Evolutionary conservation across 495 filamentous ascomycete species (phyloP).

Genomic region (Trichoderma gamsii): DNA sequence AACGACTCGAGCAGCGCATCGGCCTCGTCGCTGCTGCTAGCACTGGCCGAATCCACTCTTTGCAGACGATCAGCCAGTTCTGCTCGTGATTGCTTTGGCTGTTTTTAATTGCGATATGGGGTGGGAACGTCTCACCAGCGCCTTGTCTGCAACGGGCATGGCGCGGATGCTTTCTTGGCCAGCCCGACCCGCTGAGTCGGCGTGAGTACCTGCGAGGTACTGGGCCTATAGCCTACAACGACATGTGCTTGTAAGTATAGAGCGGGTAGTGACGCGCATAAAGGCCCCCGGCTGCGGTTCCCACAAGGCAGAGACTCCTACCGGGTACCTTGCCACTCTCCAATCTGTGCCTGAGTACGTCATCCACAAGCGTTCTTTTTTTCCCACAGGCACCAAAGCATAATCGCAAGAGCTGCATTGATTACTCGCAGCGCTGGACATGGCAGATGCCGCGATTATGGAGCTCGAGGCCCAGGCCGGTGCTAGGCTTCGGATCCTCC

Average conservation of each 20-base stretch:
- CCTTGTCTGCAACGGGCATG: constrained; percentile 1
- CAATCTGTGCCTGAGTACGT: background rate
- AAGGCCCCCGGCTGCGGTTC: background rate
- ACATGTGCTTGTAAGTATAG: background rate
- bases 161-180: background rate
- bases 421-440: constrained; percentile 2
- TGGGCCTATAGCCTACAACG: background rate
- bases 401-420: background rate
- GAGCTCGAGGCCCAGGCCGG: background rate
- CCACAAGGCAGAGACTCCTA: background rate
- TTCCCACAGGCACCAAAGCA: constrained; percentile 5
- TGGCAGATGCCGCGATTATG: background rate
- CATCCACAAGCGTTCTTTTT: background rate
- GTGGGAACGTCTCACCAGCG: constrained; percentile 1
- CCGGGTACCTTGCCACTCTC: background rate
- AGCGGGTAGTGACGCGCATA: background rate
- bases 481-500: background rate
- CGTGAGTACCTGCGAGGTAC: background rate
- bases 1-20: background rate
- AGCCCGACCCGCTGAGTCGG: background rate
- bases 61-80: background rate
- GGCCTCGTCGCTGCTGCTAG: background rate
- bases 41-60: constrained; percentile 7
- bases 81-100: constrained; percentile 3
- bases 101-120: constrained; percentile 11